Conservation (phyloP, 1,139 yeast genomes). For the Geotrichum fermentans region DNA sequence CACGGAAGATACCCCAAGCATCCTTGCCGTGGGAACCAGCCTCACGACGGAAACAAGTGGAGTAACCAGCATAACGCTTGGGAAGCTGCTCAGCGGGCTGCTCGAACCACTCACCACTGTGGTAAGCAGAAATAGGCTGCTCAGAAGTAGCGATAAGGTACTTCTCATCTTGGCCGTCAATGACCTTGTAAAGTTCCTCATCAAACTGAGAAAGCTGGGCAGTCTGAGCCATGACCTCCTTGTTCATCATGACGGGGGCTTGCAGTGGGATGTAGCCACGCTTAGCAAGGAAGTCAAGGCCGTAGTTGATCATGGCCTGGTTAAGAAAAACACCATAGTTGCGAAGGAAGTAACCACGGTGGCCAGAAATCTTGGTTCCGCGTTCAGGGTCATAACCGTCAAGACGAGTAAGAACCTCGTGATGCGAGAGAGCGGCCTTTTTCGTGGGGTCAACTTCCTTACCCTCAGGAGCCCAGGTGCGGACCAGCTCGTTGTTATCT, state of each 20-base stretch:
- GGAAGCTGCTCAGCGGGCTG: conserved; percentile 96
- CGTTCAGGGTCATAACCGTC: conserved; percentile 99
- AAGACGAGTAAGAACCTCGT: conserved; percentile 85
- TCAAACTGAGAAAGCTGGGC: conserved; percentile 97
- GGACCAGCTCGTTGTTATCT: conserved; percentile 81
- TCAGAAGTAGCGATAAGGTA: conserved; percentile 97
- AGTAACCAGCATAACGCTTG: conserved; percentile 88
- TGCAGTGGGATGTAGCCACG: conserved; percentile 86
- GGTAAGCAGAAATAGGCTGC: conserved; percentile 98
- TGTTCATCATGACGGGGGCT: conserved; percentile 99
- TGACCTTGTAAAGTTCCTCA: conserved; percentile 93
- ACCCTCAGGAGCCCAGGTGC: conserved; percentile 79
- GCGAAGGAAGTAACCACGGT: conserved; percentile 95
- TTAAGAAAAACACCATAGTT: conserved; percentile 93
- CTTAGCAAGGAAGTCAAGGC: conserved; percentile 74
- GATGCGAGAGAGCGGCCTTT: conserved; percentile 82
- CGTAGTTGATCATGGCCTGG: conserved; percentile 96
- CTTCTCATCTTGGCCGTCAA: conserved; percentile 96
- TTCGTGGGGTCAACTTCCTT: conserved; percentile 50
- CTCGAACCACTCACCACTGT: conserved; percentile 98
- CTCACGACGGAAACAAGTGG: conserved; percentile 98
- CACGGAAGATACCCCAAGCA: conserved; percentile 99
- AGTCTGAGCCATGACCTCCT: conserved; percentile 98
- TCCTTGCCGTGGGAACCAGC: conserved; percentile 99
- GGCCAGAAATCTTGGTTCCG: conserved; percentile 96